These are phyloP conservation scores for Penicillium rolfsii DNA, from an alignment of 2,329 filamentous ascomycete genomes.

Conservation along the genomic window DNA sequence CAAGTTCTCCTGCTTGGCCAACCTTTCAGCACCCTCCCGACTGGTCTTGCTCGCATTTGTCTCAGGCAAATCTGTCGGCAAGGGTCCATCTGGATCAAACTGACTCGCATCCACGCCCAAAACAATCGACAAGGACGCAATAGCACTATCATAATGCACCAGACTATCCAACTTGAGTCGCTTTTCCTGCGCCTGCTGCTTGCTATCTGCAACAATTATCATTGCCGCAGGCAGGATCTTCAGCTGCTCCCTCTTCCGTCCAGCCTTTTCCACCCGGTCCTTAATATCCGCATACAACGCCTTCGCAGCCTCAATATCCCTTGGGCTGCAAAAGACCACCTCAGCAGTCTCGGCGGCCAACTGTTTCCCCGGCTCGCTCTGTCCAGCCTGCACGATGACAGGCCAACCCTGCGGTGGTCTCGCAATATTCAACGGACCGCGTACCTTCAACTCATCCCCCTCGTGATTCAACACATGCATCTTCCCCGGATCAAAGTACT, in stretches of 20 bases:
- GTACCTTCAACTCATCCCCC: constrained; percentile 53
- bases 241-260: constrained; percentile 51
- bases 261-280: constrained; percentile 49
- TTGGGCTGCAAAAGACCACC: constrained; percentile 56
- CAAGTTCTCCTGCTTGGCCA: constrained; percentile 51
- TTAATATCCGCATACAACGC: constrained; percentile 58
- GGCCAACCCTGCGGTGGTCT: constrained; percentile 59
- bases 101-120: constrained; percentile 54
- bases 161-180: constrained; percentile 55
- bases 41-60: constrained; percentile 59
- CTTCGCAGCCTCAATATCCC: constrained; percentile 52
- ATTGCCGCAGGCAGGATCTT: constrained; percentile 59
- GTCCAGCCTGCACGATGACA: constrained; percentile 59
- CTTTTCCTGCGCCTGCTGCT: constrained; percentile 55
- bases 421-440: constrained; percentile 57
- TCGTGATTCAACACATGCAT: constrained; percentile 58
- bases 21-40: constrained; percentile 49
- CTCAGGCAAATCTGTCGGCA: constrained; percentile 56
- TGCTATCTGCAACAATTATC: constrained; percentile 54
- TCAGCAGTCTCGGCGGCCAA: constrained; percentile 59
- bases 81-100: constrained; percentile 54
- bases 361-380: constrained; percentile 57
- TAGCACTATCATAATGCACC: constrained; percentile 59
- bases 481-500: constrained; percentile 56
- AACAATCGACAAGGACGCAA: constrained; percentile 56